phyloP scores from a whole-genome alignment of 768 basidiomycete species.

The Chlorophyllum brunneum region DNA sequence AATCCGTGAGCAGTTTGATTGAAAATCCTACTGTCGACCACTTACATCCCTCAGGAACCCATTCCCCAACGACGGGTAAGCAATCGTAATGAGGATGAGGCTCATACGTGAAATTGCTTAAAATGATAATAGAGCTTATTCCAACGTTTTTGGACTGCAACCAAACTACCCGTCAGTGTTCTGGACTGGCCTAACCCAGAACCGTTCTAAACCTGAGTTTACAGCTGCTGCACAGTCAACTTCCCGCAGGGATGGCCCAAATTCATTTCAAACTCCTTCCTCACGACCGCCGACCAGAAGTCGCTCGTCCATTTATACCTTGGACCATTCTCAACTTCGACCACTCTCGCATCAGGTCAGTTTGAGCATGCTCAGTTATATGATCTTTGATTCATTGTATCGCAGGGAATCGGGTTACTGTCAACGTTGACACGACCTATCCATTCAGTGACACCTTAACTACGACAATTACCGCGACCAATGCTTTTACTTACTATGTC shows the following conservation, averaged over 20 bases:
- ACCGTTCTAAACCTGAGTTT: background rate
- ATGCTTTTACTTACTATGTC: conserved; percentile 42
- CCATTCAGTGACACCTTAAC: conserved; percentile 47
- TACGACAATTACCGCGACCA: conserved; percentile 39
- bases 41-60: conserved; percentile 36
- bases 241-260: conserved; percentile 54
- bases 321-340: conserved; percentile 41
- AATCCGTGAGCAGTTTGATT: conserved; percentile 31
- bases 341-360: conserved; percentile 36
- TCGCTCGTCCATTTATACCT: conserved; percentile 46
- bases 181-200: background rate
- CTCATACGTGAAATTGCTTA: background rate
- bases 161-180: conserved; percentile 43
- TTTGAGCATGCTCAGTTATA: conserved; percentile 10
- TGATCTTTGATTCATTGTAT: conserved; percentile 19
- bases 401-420: conserved; percentile 38
- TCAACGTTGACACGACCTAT: conserved; percentile 44
- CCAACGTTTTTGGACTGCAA: conserved; percentile 47
- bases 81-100: conserved; percentile 8
- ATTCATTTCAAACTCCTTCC: conserved; percentile 48
- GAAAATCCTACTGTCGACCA: background rate
- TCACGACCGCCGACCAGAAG: conserved; percentile 40
- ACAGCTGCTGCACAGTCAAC: conserved; percentile 49
- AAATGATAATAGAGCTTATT: conserved; percentile 34
- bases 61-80: conserved; percentile 49